Base-by-base conservation (phyloP, 2,329 filamentous ascomycete species). In the Setomelanomma holmii region DNA sequence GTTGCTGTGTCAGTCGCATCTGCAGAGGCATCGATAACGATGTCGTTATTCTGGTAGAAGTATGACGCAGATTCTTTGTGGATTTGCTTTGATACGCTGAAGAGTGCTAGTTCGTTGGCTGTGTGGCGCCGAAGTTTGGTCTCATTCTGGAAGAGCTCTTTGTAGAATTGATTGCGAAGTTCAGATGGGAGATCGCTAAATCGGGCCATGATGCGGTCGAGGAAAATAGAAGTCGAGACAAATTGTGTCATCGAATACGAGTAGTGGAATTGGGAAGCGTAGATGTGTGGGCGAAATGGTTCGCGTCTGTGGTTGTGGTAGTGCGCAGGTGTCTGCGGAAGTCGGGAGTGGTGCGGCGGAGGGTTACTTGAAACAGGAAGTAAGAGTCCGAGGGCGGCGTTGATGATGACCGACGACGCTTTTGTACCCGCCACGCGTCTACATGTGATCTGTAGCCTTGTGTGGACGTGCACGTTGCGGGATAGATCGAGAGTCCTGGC, bases 41-140 rank as follows among this genome's bases (percentile, higher is more conserved):
- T 56, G 19, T 22, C 1, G 24, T 55, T 61, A 11, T 61, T 39
- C 20, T 64, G 49, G 53, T 67, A 67, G 39, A 64, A 67, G 49
- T 62, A 61, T 6, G 65, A 61, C 1, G 60, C 46, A 7, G 58
- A 53, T 46, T 69, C 65, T 3, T 52, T 5, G 24, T 65, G 56
- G 3, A 67, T 6, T 17, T 53, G 45, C 23, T 51, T 53, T 16
- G 57, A 67, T 40, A 60, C 52, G 8, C 23, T 33, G 44, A 66
- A 56, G 5, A 67, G 11, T 4, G 54, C 53, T 7, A 61, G 44
- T 7, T 35, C 34, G 14, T 51, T 30, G 30, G n/a, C 14, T 33
- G 22, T 24, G 20, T 23, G 35, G 11, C 21, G 30, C 30, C 30
- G 33, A 36, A 22, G 38, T 1, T 36, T 6, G 20, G 16, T 44